Evolutionary conservation across 2,329 filamentous ascomycete genomes (phyloP).

Genomic region (Exophiala bonariae): DNA sequence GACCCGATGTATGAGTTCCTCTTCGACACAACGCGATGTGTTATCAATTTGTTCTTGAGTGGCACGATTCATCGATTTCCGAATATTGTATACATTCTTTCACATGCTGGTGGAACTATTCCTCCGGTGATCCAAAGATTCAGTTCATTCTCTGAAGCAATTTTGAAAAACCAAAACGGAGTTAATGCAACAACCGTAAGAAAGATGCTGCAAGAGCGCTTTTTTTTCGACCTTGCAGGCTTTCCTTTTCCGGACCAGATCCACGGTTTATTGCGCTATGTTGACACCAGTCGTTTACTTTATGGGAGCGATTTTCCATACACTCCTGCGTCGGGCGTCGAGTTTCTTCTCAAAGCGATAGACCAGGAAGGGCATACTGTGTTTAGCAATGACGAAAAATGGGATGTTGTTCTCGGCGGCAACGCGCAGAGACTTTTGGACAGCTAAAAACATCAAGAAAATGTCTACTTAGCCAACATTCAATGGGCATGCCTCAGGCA

Average conservation of each 20-base stretch:
- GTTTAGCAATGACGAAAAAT: not conserved
- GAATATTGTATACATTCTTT: constrained; percentile 47
- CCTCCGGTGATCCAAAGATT: constrained; percentile 30
- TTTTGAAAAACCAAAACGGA: constrained; percentile 1
- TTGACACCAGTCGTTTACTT: constrained; percentile 44
- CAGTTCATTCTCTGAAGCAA: constrained; percentile 8
- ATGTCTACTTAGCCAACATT: not conserved
- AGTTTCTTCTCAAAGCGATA: not conserved
- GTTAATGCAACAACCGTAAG: constrained; percentile 3
- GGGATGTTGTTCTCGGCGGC: not conserved
- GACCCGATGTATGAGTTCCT: constrained; percentile 39
- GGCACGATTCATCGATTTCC: constrained; percentile 47
- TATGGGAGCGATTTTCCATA: constrained; percentile 58
- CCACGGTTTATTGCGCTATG: constrained; percentile 46
- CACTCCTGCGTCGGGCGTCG: constrained; percentile 36
- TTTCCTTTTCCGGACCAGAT: constrained; percentile 21
- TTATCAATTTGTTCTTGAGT: constrained; percentile 48
- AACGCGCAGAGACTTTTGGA: not conserved
- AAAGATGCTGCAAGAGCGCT: constrained; percentile 11
- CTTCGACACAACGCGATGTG: constrained; percentile 51
- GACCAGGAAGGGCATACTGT: not conserved
- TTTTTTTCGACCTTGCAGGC: constrained; percentile 22
- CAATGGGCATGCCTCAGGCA: not conserved
- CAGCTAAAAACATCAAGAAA: not conserved
- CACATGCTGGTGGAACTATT: constrained; percentile 48